phyloP scores from a whole-genome alignment of 2,329 filamentous ascomycete species.

The Aspergillus japonicus region DNA sequence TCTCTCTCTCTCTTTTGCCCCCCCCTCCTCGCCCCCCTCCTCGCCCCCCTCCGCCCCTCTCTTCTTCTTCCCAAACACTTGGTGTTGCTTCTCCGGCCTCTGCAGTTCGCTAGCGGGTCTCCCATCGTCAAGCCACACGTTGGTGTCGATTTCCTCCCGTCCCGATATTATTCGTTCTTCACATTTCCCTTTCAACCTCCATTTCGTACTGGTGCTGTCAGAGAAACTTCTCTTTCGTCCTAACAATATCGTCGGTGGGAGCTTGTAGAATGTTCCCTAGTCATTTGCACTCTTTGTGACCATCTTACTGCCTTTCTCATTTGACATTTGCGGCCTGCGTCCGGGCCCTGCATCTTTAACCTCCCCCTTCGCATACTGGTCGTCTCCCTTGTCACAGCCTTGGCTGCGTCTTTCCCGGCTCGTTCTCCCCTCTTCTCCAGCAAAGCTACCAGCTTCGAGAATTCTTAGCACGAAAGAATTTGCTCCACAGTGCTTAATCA shows the following conservation, averaged over 20 bases:
- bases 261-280: conserved; percentile 15
- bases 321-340: conserved; percentile 3
- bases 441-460: not conserved
- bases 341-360: not conserved
- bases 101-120: conserved; percentile 27
- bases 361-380: conserved; percentile 7
- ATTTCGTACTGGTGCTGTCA: conserved; percentile 1
- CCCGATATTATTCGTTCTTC: conserved; percentile 17
- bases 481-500: not conserved
- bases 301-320: conserved; percentile 8
- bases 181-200: conserved; percentile 10
- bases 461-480: conserved; percentile 2
- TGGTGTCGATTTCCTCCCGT: conserved; percentile 26
- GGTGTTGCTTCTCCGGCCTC: conserved; percentile 8
- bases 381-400: conserved; percentile 12
- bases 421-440: conserved; percentile 7
- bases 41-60: conserved; percentile 3
- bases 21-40: conserved; percentile 1
- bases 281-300: conserved; percentile 18
- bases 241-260: conserved; percentile 1
- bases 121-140: conserved; percentile 25
- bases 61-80: conserved; percentile 6
- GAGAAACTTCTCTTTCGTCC: not conserved
- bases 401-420: conserved; percentile 12
- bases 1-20: conserved; percentile 6